phyloP scores from a whole-genome alignment of 345 rosid genomes.

The Salix brachista region DNA sequence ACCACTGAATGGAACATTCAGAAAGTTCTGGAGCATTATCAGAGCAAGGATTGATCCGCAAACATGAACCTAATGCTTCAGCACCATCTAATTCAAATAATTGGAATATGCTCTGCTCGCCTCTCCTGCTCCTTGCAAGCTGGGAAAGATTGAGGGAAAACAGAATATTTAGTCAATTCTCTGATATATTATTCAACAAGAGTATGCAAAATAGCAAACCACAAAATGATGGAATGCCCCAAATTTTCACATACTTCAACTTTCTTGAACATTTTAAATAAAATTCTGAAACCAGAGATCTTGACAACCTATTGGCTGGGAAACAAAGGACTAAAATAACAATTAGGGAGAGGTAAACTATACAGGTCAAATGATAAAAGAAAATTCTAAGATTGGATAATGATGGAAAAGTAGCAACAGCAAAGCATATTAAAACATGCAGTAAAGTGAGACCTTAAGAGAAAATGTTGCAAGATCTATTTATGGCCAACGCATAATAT shows the following conservation, averaged over 20 bases:
- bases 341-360: not conserved
- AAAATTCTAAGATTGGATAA: not conserved
- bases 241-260: not conserved
- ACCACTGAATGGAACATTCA: constrained; percentile 75
- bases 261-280: not conserved
- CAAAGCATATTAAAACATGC: not conserved
- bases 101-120: constrained; percentile 43
- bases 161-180: constrained; percentile 12
- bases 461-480: not conserved
- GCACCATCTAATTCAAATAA: constrained; percentile 75
- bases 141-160: constrained; percentile 18
- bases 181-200: not conserved
- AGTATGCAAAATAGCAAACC: not conserved
- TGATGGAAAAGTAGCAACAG: not conserved
- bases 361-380: not conserved
- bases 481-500: not conserved
- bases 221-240: not conserved
- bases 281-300: not conserved
- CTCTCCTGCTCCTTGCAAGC: constrained; percentile 65
- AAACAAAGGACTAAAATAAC: not conserved
- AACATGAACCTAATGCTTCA: constrained; percentile 78
- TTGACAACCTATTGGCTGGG: not conserved
- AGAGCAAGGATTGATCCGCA: constrained; percentile 62
- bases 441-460: not conserved
- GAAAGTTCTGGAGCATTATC: constrained; percentile 67